phyloP scores from a whole-genome alignment of 2,329 filamentous ascomycete species.

The Aplosporella prunicola region DNA sequence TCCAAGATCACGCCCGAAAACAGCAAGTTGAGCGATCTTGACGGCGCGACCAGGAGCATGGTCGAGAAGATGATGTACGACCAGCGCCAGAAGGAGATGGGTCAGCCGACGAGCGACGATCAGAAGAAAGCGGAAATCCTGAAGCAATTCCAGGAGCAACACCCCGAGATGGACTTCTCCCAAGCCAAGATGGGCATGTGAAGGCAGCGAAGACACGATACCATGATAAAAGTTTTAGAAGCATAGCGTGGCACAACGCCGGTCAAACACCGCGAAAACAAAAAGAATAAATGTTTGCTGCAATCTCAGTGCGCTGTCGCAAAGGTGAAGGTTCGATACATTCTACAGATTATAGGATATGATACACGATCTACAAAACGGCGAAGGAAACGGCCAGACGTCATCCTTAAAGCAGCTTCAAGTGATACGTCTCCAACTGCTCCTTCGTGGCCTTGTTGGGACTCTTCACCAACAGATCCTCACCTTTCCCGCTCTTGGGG shows the following conservation, averaged over 20 bases:
- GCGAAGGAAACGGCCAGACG: too few relatives aligned
- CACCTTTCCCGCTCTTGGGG: slow-evolving; percentile 83
- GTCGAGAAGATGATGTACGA: slow-evolving; percentile 99
- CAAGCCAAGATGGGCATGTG: slow-evolving; percentile 48
- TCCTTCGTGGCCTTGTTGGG: slow-evolving; percentile 59
- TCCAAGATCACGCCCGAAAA: slow-evolving; percentile 91
- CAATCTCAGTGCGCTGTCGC: too few relatives aligned
- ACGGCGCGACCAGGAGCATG: slow-evolving; percentile 91
- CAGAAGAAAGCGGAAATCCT: slow-evolving; percentile 90
- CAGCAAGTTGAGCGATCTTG: slow-evolving; percentile 81
- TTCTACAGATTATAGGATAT: too few relatives aligned
- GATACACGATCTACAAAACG: too few relatives aligned
- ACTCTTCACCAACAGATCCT: slow-evolving; percentile 73
- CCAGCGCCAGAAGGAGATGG: slow-evolving; percentile 91
- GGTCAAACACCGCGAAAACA: too few relatives aligned
- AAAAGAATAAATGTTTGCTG: too few relatives aligned
- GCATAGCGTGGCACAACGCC: slow-evolving; percentile 11
- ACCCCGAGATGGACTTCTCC: slow-evolving; percentile 62
- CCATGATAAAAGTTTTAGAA: slow-evolving; percentile 8
- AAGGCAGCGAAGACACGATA: background rate
- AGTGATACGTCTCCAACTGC: slow-evolving; percentile 50
- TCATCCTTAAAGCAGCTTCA: slow-evolving; percentile 27
- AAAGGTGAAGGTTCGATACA: too few relatives aligned
- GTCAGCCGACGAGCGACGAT: slow-evolving; percentile 83
- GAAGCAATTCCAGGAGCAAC: slow-evolving; percentile 76